Evolutionary conservation across 805 yeast genomes (phyloP).

Genomic region (Starmerella vaccinii): DNA sequence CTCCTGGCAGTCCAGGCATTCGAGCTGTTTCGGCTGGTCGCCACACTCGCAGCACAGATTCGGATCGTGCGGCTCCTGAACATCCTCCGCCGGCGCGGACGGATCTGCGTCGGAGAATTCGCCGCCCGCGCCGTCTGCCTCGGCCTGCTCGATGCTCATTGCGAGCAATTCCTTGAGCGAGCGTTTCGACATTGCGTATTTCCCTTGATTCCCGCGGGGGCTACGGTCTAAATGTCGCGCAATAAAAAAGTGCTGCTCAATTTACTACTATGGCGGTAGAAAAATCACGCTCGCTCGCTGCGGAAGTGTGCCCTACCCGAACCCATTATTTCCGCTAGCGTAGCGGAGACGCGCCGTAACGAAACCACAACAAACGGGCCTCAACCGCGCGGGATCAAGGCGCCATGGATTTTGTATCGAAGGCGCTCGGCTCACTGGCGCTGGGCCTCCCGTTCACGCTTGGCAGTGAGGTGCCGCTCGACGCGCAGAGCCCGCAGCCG

Average conservation of each 20-base stretch:
- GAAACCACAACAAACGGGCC: background rate
- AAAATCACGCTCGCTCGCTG: no score
- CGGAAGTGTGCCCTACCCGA: slow-evolving; percentile 1
- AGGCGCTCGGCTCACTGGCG: slow-evolving; percentile 41
- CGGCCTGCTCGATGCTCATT: slow-evolving; percentile 24
- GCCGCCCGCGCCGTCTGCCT: slow-evolving; percentile 10
- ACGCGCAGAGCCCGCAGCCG: slow-evolving; percentile 34
- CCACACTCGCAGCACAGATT: slow-evolving; percentile 57
- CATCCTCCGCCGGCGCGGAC: background rate
- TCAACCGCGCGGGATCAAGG: no score
- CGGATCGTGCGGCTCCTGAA: background rate
- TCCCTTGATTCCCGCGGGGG: no score
- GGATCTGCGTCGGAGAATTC: slow-evolving; percentile 1
- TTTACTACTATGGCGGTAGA: no score
- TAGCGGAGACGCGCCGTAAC: background rate
- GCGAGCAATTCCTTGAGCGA: slow-evolving; percentile 29
- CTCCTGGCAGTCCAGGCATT: slow-evolving; percentile 55
- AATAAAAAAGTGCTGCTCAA: no score
- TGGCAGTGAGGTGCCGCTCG: slow-evolving; percentile 21
- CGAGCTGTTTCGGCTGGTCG: slow-evolving; percentile 59
- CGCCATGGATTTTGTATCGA: slow-evolving; percentile 58
- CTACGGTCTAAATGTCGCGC: background rate
- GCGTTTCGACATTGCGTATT: slow-evolving; percentile 22
- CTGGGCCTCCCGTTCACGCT: slow-evolving; percentile 31
- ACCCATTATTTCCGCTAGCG: background rate